Base-by-base conservation (phyloP, 768 basidiomycete species). In the Suillus cothurnatus region DNA sequence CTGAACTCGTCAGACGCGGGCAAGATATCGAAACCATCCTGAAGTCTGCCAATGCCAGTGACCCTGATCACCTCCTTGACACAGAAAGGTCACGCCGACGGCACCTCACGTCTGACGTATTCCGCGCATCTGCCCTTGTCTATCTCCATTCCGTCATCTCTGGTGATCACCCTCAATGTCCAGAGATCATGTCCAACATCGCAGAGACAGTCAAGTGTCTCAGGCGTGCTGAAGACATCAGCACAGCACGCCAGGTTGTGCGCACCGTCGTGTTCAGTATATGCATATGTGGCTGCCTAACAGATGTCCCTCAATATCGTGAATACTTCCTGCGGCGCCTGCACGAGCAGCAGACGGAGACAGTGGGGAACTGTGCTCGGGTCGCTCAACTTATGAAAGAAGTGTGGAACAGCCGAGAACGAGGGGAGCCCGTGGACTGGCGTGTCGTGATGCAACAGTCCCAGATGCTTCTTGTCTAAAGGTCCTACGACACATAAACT, bases 181-280 rank as follows among this genome's bases (percentile, higher is more conserved):
- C 80, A 3, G 90, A 93, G 70, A 89, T 93, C 70, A 74, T 76
- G n/a, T 72, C 77, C 3, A 82, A 82, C 17, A 86, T 92, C 32
- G 63, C 79, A n/a, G 84, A 88, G 28, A 85, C 85, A 52, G 82
- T 91, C 73, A 66, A 71, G 3, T 81, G 82, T 65, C 78, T 90
- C 63, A 74, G 66, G 69, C 69, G 65, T n/a, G 80, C 82, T 65
- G 73, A 70, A 70, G 74, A 77, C 68, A 67, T 69, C n/a, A 74
- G 68, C 53, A 77, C 81, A 50, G 78, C 82, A 53, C 81, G 83
- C 41, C 81, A 84, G 14, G 89, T 93, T 36, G 84, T 92, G 64
- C 82, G 92, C 47, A 92, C 88, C 77, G 92, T 91, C 31, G 91
- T 93, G 71, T 93, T 93, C 70, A 84, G 86, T 53, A 87, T 92